Conservation (phyloP, 345 rosid species). For the Citrus sp. region DNA sequence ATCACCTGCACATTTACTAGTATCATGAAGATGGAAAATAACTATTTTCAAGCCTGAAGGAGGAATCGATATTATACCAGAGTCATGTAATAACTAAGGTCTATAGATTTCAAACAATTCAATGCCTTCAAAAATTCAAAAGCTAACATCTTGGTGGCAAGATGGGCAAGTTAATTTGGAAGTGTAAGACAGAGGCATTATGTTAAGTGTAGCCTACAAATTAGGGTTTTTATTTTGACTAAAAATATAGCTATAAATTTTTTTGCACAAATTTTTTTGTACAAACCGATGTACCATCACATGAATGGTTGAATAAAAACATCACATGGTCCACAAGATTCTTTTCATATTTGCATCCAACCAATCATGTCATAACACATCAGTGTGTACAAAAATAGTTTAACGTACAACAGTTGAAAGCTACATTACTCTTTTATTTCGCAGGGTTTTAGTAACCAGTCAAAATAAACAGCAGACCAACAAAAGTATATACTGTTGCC, state of each 20-base stretch:
- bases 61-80: too few species aligned
- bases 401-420: too few species aligned
- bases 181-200: background rate
- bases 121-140: background rate
- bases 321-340: too few species aligned
- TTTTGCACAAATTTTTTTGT: too few species aligned
- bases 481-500: background rate
- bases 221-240: background rate
- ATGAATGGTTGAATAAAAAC: too few species aligned
- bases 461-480: background rate
- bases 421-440: background rate
- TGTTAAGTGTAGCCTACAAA: background rate
- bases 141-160: background rate
- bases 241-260: too few species aligned
- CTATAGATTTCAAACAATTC: background rate
- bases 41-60: background rate
- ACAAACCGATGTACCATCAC: too few species aligned
- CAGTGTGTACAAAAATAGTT: too few species aligned
- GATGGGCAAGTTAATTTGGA: background rate
- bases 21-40: slow-evolving; percentile 12
- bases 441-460: background rate
- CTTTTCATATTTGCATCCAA: too few species aligned
- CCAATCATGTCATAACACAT: too few species aligned
- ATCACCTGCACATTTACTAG: slow-evolving; percentile 62
- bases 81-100: background rate